Conservation (phyloP, 2,329 filamentous ascomycete genomes). For the Hypoxylon sp. region DNA sequence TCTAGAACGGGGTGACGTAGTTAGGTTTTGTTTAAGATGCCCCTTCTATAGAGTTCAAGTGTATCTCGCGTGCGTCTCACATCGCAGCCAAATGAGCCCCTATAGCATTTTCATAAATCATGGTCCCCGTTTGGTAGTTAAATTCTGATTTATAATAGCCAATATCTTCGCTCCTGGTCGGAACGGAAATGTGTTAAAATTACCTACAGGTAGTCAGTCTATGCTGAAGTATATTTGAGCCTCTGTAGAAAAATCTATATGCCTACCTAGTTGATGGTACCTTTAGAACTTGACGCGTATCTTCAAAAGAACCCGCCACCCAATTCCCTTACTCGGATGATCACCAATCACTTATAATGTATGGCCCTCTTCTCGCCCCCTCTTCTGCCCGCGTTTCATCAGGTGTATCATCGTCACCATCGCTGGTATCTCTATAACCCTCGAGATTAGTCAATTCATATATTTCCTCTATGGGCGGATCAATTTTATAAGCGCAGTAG, state of each 20-base stretch:
- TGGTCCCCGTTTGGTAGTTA: neutral
- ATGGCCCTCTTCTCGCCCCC: neutral
- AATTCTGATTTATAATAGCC: neutral
- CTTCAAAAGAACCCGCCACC: neutral
- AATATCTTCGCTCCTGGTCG: neutral
- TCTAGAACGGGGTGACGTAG: too few species aligned
- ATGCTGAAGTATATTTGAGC: too few species aligned
- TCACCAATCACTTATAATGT: neutral
- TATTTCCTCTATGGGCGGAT: neutral
- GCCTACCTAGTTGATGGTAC: too few species aligned
- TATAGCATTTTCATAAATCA: neutral
- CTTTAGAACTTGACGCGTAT: neutral
- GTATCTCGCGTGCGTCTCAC: neutral
- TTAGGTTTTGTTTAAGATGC: too few species aligned
- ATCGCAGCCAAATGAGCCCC: neutral
- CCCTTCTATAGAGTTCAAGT: neutral
- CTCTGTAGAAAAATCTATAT: too few species aligned
- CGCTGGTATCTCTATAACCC: conserved; percentile 23
- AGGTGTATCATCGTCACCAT: conserved; percentile 29
- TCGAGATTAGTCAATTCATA: neutral
- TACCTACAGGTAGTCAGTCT: too few species aligned
- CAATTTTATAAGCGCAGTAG: neutral
- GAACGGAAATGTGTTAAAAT: neutral
- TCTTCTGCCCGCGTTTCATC: conserved; percentile 36
- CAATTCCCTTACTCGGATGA: neutral